Evolutionary conservation across 2,329 filamentous ascomycete species (phyloP).

Genomic region (Acrodontium crateriforme): DNA sequence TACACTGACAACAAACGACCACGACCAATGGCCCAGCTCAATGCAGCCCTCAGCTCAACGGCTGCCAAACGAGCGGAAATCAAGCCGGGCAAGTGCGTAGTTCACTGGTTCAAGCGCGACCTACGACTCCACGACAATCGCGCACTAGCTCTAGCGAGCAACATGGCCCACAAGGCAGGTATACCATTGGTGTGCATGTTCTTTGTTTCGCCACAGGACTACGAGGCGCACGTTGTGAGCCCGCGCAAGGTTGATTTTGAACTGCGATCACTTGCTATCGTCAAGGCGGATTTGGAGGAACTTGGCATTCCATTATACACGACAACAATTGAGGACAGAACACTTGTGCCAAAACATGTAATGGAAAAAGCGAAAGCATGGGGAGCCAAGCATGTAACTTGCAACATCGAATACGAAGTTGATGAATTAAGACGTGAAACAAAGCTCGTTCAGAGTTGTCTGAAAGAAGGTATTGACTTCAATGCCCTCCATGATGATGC

Average conservation of each 20-base stretch:
- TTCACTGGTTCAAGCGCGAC: conserved; percentile 89
- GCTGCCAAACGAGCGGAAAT: conserved; percentile 38
- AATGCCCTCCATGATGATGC: conserved; percentile 70
- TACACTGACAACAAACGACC: conserved; percentile 59
- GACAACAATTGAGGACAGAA: conserved; percentile 55
- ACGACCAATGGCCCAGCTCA: conserved; percentile 58
- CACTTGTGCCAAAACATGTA: conserved; percentile 46
- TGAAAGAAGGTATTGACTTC: conserved; percentile 52
- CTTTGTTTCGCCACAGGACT: conserved; percentile 70
- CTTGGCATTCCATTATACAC: conserved; percentile 67
- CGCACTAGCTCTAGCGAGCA: conserved; percentile 50
- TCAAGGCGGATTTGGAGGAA: conserved; percentile 53
- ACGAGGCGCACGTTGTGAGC: conserved; percentile 63
- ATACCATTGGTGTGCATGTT: conserved; percentile 66
- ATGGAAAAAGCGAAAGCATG: conserved; percentile 54
- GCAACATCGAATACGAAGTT: conserved; percentile 84
- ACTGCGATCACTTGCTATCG: conserved; percentile 51
- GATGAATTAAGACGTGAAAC: conserved; percentile 74
- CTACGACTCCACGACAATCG: conserved; percentile 62
- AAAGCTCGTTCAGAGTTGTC: conserved; percentile 45
- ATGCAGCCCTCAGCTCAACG: conserved; percentile 49
- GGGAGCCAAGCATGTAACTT: conserved; percentile 61
- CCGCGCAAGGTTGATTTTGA: conserved; percentile 68
- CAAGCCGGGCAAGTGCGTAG: conserved; percentile 45
- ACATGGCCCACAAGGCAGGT: conserved; percentile 50